A percentile compares a stretch with the other conserved stretches of the same genome.
Evolutionary conservation across 139 green algal genomes (phyloP).

Genomic region (Chlorella sorokiniana): DNA sequence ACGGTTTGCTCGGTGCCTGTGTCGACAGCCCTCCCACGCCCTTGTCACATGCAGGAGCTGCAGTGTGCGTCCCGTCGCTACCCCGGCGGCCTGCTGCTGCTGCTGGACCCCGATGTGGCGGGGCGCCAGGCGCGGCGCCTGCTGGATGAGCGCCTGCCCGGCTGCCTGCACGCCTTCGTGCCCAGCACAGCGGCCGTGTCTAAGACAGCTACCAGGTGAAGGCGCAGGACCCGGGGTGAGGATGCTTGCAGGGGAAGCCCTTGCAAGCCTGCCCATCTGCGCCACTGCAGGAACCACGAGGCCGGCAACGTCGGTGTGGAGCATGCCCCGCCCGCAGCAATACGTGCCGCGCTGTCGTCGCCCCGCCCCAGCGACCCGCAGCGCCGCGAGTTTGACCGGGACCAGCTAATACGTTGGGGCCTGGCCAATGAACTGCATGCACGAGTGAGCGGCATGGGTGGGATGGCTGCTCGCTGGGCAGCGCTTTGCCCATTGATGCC

Average conservation of each 20-base stretch:
- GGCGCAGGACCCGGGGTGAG: background rate
- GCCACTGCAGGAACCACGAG: constrained; percentile 43
- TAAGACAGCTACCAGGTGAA: background rate
- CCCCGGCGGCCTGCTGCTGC: constrained; percentile 34
- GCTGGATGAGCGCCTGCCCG: constrained; percentile 36
- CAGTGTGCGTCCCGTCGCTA: background rate
- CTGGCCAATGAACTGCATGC: constrained; percentile 33
- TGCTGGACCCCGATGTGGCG: constrained; percentile 57
- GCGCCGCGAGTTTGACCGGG: constrained; percentile 32
- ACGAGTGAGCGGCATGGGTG: background rate
- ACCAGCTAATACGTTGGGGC: constrained; percentile 35
- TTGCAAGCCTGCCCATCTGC: background rate
- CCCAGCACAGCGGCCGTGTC: constrained; percentile 27
- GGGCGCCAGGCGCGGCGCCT: constrained; percentile 44
- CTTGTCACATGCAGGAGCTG: constrained; percentile 4
- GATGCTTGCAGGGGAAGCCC: background rate
- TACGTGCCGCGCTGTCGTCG: constrained; percentile 33
- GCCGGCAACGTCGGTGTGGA: constrained; percentile 57
- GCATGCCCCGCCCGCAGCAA: constrained; percentile 40
- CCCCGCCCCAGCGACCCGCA: background rate
- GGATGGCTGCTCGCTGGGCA: background rate
- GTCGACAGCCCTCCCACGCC: background rate
- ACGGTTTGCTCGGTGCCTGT: background rate
- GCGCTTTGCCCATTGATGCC: background rate
- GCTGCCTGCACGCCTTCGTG: constrained; percentile 55